phyloP scores from a whole-genome alignment of 257 asterid species.

The Scutellaria minor region DNA sequence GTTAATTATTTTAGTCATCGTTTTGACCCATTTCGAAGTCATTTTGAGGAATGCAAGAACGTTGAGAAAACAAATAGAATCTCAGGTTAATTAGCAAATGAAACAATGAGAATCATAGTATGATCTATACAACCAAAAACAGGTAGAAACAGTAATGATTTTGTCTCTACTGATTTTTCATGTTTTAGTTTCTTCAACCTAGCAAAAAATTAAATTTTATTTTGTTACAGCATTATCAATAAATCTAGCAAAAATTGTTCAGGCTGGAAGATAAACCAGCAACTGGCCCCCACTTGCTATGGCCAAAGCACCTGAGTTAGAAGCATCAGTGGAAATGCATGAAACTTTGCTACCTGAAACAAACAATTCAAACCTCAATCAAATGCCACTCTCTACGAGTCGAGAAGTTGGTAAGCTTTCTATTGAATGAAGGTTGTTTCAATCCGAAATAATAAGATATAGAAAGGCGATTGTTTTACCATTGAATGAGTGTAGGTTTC shows the following conservation, averaged over 20 bases:
- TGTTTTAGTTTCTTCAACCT: no score
- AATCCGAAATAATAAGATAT: no score
- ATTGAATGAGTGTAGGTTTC: constrained; percentile 64
- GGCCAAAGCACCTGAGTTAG: constrained; percentile 69
- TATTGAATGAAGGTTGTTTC: no score
- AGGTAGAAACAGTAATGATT: background rate
- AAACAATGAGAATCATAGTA: background rate
- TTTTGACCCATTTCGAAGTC: background rate
- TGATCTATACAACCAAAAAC: no score
- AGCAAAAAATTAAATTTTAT: no score
- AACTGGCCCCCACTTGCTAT: constrained; percentile 70
- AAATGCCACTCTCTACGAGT: background rate
- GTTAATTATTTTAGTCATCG: background rate
- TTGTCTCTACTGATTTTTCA: background rate
- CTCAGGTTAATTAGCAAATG: background rate
- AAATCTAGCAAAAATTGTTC: constrained; percentile 31
- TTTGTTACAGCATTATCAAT: background rate
- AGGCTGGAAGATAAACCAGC: constrained; percentile 62
- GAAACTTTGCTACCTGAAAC: constrained; percentile 64
- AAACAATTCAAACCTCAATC: constrained; percentile 25
- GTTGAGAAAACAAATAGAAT: background rate
- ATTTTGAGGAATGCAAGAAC: background rate
- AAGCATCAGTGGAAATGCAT: constrained; percentile 58
- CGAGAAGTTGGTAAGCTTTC: no score
- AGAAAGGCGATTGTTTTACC: constrained; percentile 42